Evolutionary conservation across 352 stramenopile species (phyloP), one percentile per base, ranked within the genome.

Genomic region (Pythium myriotylum): DNA sequence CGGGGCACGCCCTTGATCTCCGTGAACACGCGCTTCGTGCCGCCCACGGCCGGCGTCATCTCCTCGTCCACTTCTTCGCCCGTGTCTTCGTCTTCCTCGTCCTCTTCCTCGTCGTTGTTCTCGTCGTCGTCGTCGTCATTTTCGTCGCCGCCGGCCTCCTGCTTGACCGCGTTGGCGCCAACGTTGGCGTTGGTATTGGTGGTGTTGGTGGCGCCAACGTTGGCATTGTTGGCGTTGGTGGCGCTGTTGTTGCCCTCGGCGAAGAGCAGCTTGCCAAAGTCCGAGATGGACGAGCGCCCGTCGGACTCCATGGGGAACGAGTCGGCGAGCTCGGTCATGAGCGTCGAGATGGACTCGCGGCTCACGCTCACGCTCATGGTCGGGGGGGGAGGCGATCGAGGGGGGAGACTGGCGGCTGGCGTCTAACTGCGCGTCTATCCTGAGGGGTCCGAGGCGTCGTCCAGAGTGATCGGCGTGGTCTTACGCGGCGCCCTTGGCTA

Each of bases 221-320:
- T n/a, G n/a, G n/a, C n/a, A n/a, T n/a, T n/a, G n/a, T n/a, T n/a
- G n/a, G n/a, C n/a, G n/a, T n/a, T n/a, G n/a, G n/a, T n/a, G n/a
- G n/a, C 33, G 49, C 49, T 27, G 49, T 29, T 16, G 26, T 23
- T 78, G 37, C 83, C 83, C 62, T 94, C 85, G 17, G 85, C 84
- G 67, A 94, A 94, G 37, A 94, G 74, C 47, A 94, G 56, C 62
- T 94, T 94, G 72, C 85, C 85, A 67, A 94, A 92, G 71, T 94
- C 83, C 60, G 85, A 94, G 69, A 94, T 94, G 35, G 83, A 92
- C 62, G 83, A 72, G 33, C 85, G 82, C 32, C 77, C 79, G 23
- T 90, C 84, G 13, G 68, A 70, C 56, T 94, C 85, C 59, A 92
- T 87, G 19, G 85, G 85, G 70, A 92, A 91, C 37, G 73, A 84